phyloP scores from a whole-genome alignment of 2,329 filamentous ascomycete genomes.

The Emmonsia crescens region DNA sequence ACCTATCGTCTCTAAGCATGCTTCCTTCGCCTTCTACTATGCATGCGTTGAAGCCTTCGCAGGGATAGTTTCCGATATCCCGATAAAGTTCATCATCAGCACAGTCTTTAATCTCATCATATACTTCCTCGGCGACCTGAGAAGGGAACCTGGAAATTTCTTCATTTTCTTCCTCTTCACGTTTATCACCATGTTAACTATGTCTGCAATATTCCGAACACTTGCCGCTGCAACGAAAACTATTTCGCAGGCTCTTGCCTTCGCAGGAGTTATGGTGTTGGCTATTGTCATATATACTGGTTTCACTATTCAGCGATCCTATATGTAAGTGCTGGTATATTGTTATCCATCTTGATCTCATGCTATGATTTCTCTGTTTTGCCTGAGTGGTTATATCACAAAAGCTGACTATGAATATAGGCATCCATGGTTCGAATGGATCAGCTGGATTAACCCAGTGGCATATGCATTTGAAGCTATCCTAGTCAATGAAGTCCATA shows the following conservation, averaged over 20 bases:
- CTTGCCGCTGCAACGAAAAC: constrained; percentile 50
- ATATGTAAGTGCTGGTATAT: constrained; percentile 12
- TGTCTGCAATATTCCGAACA: constrained; percentile 50
- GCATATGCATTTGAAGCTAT: constrained; percentile 56
- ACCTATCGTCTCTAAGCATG: constrained; percentile 85
- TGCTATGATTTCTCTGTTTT: background rate
- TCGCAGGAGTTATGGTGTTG: constrained; percentile 43
- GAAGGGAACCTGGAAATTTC: constrained; percentile 37
- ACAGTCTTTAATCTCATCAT: constrained; percentile 68
- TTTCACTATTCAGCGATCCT: constrained; percentile 45
- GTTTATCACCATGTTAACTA: constrained; percentile 46
- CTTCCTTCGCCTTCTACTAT: constrained; percentile 79
- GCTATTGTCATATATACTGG: constrained; percentile 57
- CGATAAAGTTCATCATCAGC: constrained; percentile 64
- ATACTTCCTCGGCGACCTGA: constrained; percentile 77
- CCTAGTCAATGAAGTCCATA: constrained; percentile 48
- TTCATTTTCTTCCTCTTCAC: constrained; percentile 56
- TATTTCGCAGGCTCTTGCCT: constrained; percentile 52
- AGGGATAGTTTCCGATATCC: constrained; percentile 77
- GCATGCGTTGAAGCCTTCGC: constrained; percentile 77
- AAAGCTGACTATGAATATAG: constrained; percentile 19
- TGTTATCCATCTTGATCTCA: background rate
- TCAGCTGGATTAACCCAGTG: constrained; percentile 55
- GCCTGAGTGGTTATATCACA: constrained; percentile 2
- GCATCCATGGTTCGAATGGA: constrained; percentile 56